These are phyloP conservation scores for Naganishia cerealis DNA, from an alignment of 1,284 basidiomycete genomes.

Conservation along the genomic window DNA sequence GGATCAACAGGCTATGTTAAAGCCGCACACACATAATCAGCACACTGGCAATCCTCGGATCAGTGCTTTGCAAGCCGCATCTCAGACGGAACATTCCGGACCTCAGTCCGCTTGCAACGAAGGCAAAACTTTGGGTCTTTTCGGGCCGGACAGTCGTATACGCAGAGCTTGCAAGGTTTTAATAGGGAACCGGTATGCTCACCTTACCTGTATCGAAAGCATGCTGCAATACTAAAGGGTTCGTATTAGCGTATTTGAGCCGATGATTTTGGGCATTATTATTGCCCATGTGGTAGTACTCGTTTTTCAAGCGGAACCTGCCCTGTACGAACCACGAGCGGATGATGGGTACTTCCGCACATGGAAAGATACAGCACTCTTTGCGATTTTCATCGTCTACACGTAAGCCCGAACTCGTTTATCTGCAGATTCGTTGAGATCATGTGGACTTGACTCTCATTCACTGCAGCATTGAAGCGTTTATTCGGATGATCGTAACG, in stretches of 20 bases:
- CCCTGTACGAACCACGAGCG: slow-evolving; percentile 57
- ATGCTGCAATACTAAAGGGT: not conserved
- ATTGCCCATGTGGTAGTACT: slow-evolving; percentile 79
- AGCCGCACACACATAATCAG: not conserved
- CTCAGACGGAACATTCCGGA: not conserved
- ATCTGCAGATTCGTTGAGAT: slow-evolving; percentile 6
- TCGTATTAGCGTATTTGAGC: slow-evolving; percentile 75
- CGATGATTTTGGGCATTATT: slow-evolving; percentile 77
- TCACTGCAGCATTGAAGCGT: slow-evolving; percentile 69
- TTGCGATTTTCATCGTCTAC: slow-evolving; percentile 79
- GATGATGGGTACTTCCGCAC: slow-evolving; percentile 72
- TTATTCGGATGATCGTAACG: slow-evolving; percentile 85
- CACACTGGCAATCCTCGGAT: not conserved
- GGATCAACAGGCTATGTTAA: not conserved
- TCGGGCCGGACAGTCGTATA: slow-evolving; percentile 26
- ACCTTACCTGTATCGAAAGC: no score
- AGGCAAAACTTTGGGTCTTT: slow-evolving; percentile 30
- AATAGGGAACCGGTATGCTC: slow-evolving; percentile 13
- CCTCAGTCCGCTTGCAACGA: not conserved
- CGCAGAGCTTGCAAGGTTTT: not conserved
- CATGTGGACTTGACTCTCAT: not conserved
- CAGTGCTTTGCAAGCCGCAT: not conserved
- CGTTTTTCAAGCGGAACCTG: slow-evolving; percentile 69
- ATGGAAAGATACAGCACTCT: slow-evolving; percentile 85
- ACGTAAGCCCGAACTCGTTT: slow-evolving; percentile 63